Conservation (phyloP, 176 grass and related monocot species). For the Avena atlantica region DNA sequence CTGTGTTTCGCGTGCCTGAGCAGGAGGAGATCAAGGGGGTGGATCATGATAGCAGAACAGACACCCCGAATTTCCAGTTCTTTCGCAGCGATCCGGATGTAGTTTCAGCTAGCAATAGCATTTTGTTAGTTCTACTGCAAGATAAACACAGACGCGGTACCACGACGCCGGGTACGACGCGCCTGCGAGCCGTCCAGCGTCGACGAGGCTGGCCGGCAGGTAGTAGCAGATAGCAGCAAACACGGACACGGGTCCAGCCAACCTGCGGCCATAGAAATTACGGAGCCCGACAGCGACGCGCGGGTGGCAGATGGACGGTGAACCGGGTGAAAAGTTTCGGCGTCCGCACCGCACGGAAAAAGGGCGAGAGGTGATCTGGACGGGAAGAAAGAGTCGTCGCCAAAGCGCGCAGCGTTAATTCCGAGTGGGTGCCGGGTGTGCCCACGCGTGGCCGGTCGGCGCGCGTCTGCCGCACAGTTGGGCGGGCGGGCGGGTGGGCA, state of each 20-base stretch:
- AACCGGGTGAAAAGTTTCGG: background rate
- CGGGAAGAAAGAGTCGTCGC: background rate
- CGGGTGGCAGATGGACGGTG: conserved; percentile 32
- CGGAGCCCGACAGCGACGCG: background rate
- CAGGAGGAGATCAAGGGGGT: background rate
- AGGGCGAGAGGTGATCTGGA: background rate
- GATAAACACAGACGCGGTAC: background rate
- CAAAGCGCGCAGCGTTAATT: conserved; percentile 6
- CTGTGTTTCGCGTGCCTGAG: background rate
- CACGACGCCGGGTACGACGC: conserved; percentile 9
- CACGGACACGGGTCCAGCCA: background rate
- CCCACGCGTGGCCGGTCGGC: background rate
- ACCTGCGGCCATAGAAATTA: background rate
- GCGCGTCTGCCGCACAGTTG: background rate
- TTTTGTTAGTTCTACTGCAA: background rate
- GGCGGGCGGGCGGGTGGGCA: background rate
- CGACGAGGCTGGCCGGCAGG: conserved; percentile 5
- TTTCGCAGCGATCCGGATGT: background rate
- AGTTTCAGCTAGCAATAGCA: too few relatives aligned
- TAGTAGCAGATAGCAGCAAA: background rate
- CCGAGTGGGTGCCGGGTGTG: background rate
- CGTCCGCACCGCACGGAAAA: conserved; percentile 39
- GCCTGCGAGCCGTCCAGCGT: background rate
- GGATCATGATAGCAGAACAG: background rate
- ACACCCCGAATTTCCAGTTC: background rate